phyloP scores from a whole-genome alignment of 2,329 filamentous ascomycete genomes.

The Mycocentrospora acerina region DNA sequence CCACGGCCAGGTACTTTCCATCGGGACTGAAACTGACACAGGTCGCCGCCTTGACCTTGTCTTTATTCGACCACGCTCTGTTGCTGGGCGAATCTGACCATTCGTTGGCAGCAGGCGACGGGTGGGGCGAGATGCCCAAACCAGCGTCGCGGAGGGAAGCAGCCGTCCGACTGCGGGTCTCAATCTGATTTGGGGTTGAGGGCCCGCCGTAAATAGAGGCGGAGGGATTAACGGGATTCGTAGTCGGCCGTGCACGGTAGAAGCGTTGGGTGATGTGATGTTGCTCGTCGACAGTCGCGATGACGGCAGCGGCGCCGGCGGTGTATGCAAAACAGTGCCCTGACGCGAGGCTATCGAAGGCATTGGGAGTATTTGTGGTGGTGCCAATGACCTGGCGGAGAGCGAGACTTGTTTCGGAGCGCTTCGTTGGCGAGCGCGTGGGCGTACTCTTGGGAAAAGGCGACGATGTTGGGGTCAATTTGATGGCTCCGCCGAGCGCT shows the following conservation, averaged over 20 bases:
- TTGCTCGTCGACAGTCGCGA: slow-evolving; percentile 75
- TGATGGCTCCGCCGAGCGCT: slow-evolving; percentile 40
- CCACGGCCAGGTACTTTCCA: slow-evolving; percentile 83
- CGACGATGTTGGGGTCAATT: slow-evolving; percentile 67
- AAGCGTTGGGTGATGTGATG: slow-evolving; percentile 73
- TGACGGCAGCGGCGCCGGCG: slow-evolving; percentile 89
- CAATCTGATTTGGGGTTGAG: slow-evolving; percentile 56
- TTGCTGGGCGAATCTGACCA: slow-evolving; percentile 61
- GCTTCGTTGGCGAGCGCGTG: slow-evolving; percentile 63
- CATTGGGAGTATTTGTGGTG: slow-evolving; percentile 79
- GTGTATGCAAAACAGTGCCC: slow-evolving; percentile 79
- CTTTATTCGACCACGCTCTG: slow-evolving; percentile 83
- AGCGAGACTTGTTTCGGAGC: slow-evolving; percentile 58
- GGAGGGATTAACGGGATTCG: slow-evolving; percentile 66
- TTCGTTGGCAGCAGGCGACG: slow-evolving; percentile 51
- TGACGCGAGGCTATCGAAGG: slow-evolving; percentile 77
- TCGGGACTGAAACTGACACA: slow-evolving; percentile 87
- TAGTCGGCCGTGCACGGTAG: slow-evolving; percentile 77
- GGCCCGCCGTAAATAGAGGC: slow-evolving; percentile 53
- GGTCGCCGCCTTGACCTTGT: slow-evolving; percentile 91
- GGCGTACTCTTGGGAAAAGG: slow-evolving; percentile 62
- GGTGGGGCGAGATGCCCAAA: slow-evolving; percentile 45
- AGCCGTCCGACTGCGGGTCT: slow-evolving; percentile 61
- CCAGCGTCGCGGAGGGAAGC: slow-evolving; percentile 52
- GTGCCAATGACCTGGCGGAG: slow-evolving; percentile 87